Conservation (phyloP, 2,329 filamentous ascomycete species). For the Scleromitrula shiraiana region DNA sequence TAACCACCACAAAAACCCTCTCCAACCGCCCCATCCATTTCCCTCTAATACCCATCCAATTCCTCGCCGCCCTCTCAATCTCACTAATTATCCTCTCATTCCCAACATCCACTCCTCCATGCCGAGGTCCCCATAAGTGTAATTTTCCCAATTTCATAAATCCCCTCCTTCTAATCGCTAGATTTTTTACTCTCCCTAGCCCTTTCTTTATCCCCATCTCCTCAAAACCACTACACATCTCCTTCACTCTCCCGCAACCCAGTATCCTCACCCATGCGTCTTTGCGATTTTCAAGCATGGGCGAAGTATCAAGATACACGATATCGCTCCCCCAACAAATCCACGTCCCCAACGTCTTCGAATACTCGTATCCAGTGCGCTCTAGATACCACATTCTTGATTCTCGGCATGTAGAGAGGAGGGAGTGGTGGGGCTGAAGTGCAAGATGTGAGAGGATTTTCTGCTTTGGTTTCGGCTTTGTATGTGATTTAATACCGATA, state of each 20-base stretch:
- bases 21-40: background rate
- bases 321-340: background rate
- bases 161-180: too few species aligned
- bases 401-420: background rate
- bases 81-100: background rate
- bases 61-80: background rate
- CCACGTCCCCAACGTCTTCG: background rate
- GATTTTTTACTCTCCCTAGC: too few species aligned
- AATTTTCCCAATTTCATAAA: too few species aligned
- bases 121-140: background rate
- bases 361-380: background rate
- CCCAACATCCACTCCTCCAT: too few species aligned
- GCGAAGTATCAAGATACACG: background rate
- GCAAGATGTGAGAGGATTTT: too few species aligned
- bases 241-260: background rate
- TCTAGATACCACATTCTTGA: background rate
- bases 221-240: too few species aligned
- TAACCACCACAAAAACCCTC: background rate
- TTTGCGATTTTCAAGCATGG: too few species aligned
- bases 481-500: too few species aligned
- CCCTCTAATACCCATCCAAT: background rate
- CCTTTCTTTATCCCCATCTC: too few species aligned
- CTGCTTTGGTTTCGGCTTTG: too few species aligned
- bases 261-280: background rate
- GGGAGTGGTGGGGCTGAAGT: background rate